Evolutionary conservation across 345 rosid genomes (phyloP), one percentile per base, ranked within the genome.

Genomic region (Eucalyptus paniculata): DNA sequence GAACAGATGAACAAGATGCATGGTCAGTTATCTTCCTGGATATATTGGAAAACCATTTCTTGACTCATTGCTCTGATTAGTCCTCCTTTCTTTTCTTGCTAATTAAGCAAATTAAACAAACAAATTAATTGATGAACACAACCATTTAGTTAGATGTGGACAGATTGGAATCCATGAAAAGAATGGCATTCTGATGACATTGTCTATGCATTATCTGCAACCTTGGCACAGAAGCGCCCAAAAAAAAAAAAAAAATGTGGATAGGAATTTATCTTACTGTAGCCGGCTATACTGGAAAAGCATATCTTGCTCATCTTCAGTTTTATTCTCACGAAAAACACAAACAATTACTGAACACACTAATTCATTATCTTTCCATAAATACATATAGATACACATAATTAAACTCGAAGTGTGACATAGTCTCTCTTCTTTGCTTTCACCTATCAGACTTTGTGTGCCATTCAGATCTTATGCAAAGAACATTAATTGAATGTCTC

Each of bases 141-240:
- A 40, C 83, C 83, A 77, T 40, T 77, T 98, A 88, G 99, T 97
- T 86, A 97, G 99, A 92, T 96, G 93, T 37, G 97, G 99, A 91
- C 99, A 99, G 85, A 99, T 97, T 97, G 89, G 99, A 99, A 87
- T 99, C 99, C 94, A 96, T 95, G 89, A 98, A 98, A 90, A 95
- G 98, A 89, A 98, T 98, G 90, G 96, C 97, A 92, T 97, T 98
- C 92, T 99, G 99, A 95, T 96, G 99, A 42, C 99, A 98, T 91
- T 96, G 92, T 94, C 99, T 98, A 50, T 95, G 96, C 99, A 98
- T 97, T 90, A 98, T 98, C 86, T 95, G 97, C 87, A 98, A 65
- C 98, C 99, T 98, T 92, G 88, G 69, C 67, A 53, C 44, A 18
- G 87, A 87, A 87, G 60, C 44, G 4, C 58, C 9, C 51, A 50